Evolutionary conservation across 2,329 filamentous ascomycete species (phyloP).

Genomic region (Knufia fluminis): DNA sequence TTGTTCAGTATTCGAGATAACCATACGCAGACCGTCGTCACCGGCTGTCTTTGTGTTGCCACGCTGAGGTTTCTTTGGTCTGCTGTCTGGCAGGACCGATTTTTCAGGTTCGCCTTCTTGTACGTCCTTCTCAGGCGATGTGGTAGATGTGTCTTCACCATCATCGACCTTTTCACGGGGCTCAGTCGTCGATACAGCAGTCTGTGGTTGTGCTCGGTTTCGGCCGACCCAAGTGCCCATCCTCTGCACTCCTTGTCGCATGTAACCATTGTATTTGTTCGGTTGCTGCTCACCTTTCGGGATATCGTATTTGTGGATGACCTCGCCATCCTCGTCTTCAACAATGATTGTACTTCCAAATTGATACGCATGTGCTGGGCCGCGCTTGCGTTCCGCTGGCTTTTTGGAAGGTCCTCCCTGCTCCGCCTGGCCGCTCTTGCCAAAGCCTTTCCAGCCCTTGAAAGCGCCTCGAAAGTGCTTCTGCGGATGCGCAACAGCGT

Average conservation of each 20-base stretch:
- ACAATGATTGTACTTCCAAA: constrained; percentile 64
- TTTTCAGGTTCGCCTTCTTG: constrained; percentile 22
- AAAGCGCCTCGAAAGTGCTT: constrained; percentile 39
- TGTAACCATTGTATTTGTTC: constrained; percentile 24
- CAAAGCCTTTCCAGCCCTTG: constrained; percentile 36
- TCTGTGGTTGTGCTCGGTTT: constrained; percentile 12
- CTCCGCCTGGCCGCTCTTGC: constrained; percentile 30
- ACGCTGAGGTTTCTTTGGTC: constrained; percentile 23
- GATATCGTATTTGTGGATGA: constrained; percentile 60
- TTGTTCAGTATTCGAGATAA: constrained; percentile 41
- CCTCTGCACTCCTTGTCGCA: constrained; percentile 44
- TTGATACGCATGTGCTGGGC: constrained; percentile 57
- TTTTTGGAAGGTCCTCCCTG: constrained; percentile 18
- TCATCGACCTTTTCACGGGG: constrained; percentile 26
- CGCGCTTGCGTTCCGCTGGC: constrained; percentile 32
- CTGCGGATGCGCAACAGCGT: constrained; percentile 28
- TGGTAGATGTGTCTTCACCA: not conserved
- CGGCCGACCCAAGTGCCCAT: constrained; percentile 55
- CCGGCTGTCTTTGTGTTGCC: constrained; percentile 18
- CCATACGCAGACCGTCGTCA: constrained; percentile 54
- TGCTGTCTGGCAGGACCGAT: constrained; percentile 6
- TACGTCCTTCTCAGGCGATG: constrained; percentile 1
- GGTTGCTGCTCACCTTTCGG: constrained; percentile 28
- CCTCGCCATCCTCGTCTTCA: constrained; percentile 59
- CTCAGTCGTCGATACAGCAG: constrained; percentile 13